Base-by-base conservation (phyloP, 768 basidiomycete genomes). In the Auricularia sp. region DNA sequence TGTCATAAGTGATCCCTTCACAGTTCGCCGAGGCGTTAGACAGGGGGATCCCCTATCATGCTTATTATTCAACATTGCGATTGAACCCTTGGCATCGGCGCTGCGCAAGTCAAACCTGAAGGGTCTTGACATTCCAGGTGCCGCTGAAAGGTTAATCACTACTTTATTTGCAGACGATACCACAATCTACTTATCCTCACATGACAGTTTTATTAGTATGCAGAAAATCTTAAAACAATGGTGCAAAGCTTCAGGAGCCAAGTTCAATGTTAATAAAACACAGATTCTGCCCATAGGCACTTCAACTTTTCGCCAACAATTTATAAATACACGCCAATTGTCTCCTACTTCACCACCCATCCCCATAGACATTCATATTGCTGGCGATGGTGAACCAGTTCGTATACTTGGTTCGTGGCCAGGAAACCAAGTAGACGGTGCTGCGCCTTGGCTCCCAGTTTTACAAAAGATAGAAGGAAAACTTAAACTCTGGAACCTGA, bases 241-340 rank as follows among this genome's bases (percentile, higher is more conserved):
- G 81, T 82, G 78, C 64, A 33, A 18, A 0, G 77, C 74, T 3
- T 76, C 77, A 7, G 68, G 73, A 0, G 80, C 79, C 0, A 77
- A 75, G 42, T 82, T 81, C 66, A 82, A 81, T 61, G 64, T 69
- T 0, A 54, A 62, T 0, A 83, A 83, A 66, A 81, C 79, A 0
- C 72, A 76, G 36, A 66, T 79, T 0, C 70, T 80, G 0, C 78
- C 76, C 0, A 68, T 79, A 0, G 47, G 47, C 8, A 16, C 10
- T 8, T 6, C 21, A 12, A 21, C 47, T 16, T 51, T 18, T 16
- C 10, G 47, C 10, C 11, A 51, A 18, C 10, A 51, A 21, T 51
- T 51, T 51, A 51, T 51, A 51, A 16, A 16, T 10, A 51, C 47
- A 18, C 47, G 47, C 21, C 8, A 21, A 18, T 18, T 51, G 18